These are phyloP conservation scores for Naganishia albida DNA, from an alignment of 1,284 basidiomycete genomes.

Conservation along the genomic window DNA sequence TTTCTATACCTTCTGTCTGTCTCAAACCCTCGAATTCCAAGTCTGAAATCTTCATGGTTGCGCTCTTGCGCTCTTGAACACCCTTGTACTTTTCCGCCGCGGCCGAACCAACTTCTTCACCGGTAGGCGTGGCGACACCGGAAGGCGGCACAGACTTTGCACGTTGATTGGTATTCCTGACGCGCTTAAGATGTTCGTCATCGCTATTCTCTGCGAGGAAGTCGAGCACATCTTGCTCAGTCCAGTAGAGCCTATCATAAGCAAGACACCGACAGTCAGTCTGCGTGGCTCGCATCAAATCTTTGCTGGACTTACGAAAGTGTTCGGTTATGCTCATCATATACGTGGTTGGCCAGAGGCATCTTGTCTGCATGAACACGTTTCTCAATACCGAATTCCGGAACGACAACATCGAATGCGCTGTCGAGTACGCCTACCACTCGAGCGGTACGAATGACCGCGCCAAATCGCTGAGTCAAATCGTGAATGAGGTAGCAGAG, in stretches of 20 bases:
- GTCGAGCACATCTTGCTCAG: constrained; percentile 81
- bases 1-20: constrained; percentile 58
- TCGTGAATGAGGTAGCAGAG: constrained; percentile 87
- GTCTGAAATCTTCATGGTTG: constrained; percentile 40
- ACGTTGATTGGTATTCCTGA: constrained; percentile 83
- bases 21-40: constrained; percentile 77
- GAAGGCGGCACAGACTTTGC: constrained; percentile 67
- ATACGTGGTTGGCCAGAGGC: constrained; percentile 94
- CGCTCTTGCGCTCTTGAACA: constrained; percentile 23
- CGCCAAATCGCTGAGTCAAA: constrained; percentile 89
- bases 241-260: constrained; percentile 62
- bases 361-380: constrained; percentile 98
- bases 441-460: constrained; percentile 86
- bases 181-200: constrained; percentile 87
- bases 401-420: constrained; percentile 85
- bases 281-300: constrained; percentile 67
- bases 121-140: constrained; percentile 58
- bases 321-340: constrained; percentile 86
- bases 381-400: constrained; percentile 97
- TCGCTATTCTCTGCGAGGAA: constrained; percentile 84
- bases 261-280: constrained; percentile 1
- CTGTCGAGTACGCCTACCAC: constrained; percentile 93
- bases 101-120: constrained; percentile 65
- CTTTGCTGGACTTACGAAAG: constrained; percentile 55
- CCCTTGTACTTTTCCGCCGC: constrained; percentile 67